A percentile compares a stretch with the other conserved stretches of the same genome.
Evolutionary conservation across 768 basidiomycete genomes (phyloP).

Genomic region (Tricholoma bakamatsutake): DNA sequence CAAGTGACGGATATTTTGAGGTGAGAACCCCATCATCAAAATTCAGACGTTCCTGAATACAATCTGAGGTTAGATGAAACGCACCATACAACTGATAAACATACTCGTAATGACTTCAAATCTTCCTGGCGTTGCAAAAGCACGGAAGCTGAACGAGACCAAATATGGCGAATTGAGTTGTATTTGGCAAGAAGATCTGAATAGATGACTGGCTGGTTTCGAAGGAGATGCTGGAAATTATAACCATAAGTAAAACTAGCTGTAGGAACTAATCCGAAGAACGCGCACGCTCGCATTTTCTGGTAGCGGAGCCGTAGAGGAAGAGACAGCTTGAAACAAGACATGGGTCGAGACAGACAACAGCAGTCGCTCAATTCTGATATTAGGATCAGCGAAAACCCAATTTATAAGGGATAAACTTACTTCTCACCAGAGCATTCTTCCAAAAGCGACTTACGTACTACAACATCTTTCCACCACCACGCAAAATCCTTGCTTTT

Average conservation of each 20-base stretch:
- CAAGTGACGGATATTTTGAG: constrained; percentile 20
- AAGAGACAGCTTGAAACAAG: constrained; percentile 28
- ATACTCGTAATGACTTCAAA: constrained; percentile 23
- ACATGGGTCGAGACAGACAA: constrained; percentile 49
- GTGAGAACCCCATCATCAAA: background rate
- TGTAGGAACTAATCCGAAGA: background rate
- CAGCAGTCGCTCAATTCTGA: constrained; percentile 47
- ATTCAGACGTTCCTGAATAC: constrained; percentile 4
- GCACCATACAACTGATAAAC: background rate
- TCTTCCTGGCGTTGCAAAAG: constrained; percentile 29
- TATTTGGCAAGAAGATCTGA: constrained; percentile 24
- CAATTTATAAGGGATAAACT: constrained; percentile 5
- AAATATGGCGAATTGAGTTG: constrained; percentile 25
- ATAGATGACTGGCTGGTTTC: constrained; percentile 29
- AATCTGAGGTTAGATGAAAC: background rate
- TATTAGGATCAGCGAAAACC: background rate
- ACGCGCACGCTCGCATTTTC: constrained; percentile 15
- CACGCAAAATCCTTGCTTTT: constrained; percentile 18
- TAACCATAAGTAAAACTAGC: background rate
- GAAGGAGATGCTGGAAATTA: constrained; percentile 20
- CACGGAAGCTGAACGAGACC: constrained; percentile 31
- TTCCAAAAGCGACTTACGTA: constrained; percentile 49
- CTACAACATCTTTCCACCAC: constrained; percentile 58
- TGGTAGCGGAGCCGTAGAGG: constrained; percentile 3
- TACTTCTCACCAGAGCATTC: constrained; percentile 49